Base-by-base conservation (phyloP, 495 filamentous ascomycete genomes). In the Diplogelasinospora grovesii region DNA sequence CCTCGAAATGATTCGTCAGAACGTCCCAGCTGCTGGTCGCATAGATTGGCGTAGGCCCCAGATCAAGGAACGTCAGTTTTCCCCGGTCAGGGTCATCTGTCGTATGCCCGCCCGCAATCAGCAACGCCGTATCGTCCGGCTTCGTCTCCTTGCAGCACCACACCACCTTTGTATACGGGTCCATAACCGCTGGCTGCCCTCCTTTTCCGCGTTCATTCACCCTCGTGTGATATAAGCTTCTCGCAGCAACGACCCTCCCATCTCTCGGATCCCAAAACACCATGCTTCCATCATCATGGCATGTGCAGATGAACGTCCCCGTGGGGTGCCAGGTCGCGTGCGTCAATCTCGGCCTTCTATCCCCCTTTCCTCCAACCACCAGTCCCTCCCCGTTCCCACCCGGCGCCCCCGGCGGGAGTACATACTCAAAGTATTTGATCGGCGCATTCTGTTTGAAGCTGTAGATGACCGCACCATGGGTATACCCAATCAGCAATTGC, bases 191-290 rank as follows among this genome's bases (percentile, higher is more conserved):
- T 47, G 13, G 59, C 52, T 14, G 64, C 57, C 14, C 26, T 8
- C 60, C 55, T 24, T 63, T 54, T 8, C 61, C 63, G 5, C 70
- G 66, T 23, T 69, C 63, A 21, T 94, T 73, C 26, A 98, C 61
- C 52, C 85, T 75, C 2, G 72, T 74, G 29, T 82, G 75, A 46
- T 83, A 74, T 16, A 95, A 61, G 3, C 85, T 93, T 47, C 93
- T 68, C 8, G 89, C 88, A 69, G 87, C 77, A 10, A 98, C 67
- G 21, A 92, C 70, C 30, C 87, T 79, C 7, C 89, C 92, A 54
- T 96, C 93, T 48, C 88, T 93, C 2, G 83, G 66, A 66, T 97
- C 93, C 93, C 93, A 98, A 36, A 97, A 78, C 0, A 90, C 92
- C 22, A 98, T 55, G 44, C 82, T 90, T 3, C 81, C 81, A 56